Evolutionary conservation across 1,284 basidiomycete species (phyloP), one percentile per base, ranked within the genome.

Genomic region (Malassezia slooffiae): DNA sequence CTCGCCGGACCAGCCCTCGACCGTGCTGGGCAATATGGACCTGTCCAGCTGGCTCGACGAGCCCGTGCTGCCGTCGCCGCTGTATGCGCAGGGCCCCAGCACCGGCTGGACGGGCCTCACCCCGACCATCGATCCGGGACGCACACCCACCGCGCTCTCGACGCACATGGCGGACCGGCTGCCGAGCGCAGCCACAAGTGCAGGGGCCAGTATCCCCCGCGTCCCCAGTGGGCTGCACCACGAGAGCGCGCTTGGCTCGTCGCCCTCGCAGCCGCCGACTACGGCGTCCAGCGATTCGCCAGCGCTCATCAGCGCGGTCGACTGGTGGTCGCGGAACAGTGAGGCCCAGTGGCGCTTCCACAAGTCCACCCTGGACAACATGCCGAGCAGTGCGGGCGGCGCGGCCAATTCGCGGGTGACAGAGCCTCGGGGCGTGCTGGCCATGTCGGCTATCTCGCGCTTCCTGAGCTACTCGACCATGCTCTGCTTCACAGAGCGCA

Each of bases 31-130:
- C 9, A 21, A 26, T 19, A 33, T 59, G 15, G 62, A 67, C 28
- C 50, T 65, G n/a, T 59, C 57, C 1, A 49, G 58, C 11, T 68
- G 65, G 65, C 59, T 68, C 10, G 63, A 58, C 19, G 65, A 68
- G 35, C 62, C 65, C 2, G 58, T 68, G 3, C 55, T 65, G 3
- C 63, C 65, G 4, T 67, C 65, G 9, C 63, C 65, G 1, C 38
- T 67, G 38, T 65, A 67, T 24, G 55, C 60, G 20, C 54, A 54
- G 43, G 65, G 65, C 1, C 57, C 65, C 5, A 57, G 58, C 34
- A 48, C 46, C 1, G 46, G 46, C 0, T 48, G 46, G 46, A 43
- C 23, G 16, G 41, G 46, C 11, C 29, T 48, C 9, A 26, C 36
- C 20, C 30, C 46, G 13, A 31, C 22, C 2, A 26, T 32, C 8